phyloP scores from a whole-genome alignment of 2,329 filamentous ascomycete genomes.

The Akanthomyces muscarius region DNA sequence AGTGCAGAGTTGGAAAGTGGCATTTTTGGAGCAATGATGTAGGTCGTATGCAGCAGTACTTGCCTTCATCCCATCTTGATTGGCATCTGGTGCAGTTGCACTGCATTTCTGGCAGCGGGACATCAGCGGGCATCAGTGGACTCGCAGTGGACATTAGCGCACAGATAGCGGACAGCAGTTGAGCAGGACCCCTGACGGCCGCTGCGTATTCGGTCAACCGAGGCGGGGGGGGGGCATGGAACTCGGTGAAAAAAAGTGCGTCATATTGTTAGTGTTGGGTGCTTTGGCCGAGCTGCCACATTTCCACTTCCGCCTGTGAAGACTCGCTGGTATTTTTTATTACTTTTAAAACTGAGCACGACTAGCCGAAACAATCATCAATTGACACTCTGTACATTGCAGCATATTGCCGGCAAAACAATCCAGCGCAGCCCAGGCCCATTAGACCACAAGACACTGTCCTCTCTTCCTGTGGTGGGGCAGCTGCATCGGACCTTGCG shows the following conservation, averaged over 20 bases:
- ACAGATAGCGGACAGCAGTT: neutral
- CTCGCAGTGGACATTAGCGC: too few relatives aligned
- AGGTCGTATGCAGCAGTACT: neutral
- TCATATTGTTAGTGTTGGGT: neutral
- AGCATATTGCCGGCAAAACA: neutral
- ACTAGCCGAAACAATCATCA: neutral
- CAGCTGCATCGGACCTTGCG: slow-evolving; percentile 1
- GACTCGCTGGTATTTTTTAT: neutral
- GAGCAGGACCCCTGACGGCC: neutral
- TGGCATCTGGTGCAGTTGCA: neutral
- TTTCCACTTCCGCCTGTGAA: neutral
- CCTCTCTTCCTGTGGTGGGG: neutral
- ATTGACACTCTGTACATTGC: neutral
- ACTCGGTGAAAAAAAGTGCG: neutral
- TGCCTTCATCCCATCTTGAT: neutral
- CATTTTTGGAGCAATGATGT: neutral
- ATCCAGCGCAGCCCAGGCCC: neutral
- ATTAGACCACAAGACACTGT: neutral
- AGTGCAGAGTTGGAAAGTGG: neutral
- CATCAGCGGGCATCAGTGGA: neutral
- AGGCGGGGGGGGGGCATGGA: neutral
- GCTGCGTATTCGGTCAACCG: neutral
- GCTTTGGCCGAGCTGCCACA: neutral
- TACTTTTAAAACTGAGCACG: neutral
- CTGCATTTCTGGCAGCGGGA: neutral